Percentiles rank a stretch among this genome's conserved stretches.
These are phyloP conservation scores for Sporothrix mexicana DNA, from an alignment of 2,329 filamentous ascomycete species.

Conservation along the genomic window DNA sequence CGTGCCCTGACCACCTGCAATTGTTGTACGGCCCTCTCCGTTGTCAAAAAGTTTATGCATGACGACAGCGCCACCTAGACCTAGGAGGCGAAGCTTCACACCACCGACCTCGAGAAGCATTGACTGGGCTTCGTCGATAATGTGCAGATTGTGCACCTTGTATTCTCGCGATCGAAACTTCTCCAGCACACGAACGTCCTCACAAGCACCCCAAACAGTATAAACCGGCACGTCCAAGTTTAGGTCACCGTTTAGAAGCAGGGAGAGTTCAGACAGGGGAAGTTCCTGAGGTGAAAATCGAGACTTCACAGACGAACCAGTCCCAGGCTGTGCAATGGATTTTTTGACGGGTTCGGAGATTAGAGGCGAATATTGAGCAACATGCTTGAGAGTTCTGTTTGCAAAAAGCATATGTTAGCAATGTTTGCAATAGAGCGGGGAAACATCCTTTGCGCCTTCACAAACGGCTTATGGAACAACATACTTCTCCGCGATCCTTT, in stretches of 20 bases:
- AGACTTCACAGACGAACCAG: constrained; percentile 80
- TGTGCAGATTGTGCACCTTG: constrained; percentile 95
- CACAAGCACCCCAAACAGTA: constrained; percentile 98
- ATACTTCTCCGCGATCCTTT: constrained; percentile 98
- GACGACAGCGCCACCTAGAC: constrained; percentile 92
- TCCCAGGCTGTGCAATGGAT: constrained; percentile 63
- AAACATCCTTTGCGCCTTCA: no score
- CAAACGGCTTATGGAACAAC: constrained; percentile 43
- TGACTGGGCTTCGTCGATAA: constrained; percentile 97
- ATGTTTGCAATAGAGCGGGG: neutral
- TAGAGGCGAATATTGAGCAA: constrained; percentile 96
- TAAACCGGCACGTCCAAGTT: constrained; percentile 96
- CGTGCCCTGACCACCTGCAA: constrained; percentile 95
- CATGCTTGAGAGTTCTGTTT: constrained; percentile 91
- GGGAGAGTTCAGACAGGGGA: constrained; percentile 88
- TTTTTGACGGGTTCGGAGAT: constrained; percentile 79
- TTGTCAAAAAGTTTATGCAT: constrained; percentile 99
- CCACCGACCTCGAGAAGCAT: constrained; percentile 93
- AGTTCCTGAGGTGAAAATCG: constrained; percentile 82
- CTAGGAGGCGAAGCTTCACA: constrained; percentile 91
- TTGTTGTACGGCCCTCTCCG: constrained; percentile 95
- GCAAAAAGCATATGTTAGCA: neutral
- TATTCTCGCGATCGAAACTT: constrained; percentile 98
- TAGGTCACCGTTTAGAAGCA: constrained; percentile 84
- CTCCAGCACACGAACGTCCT: constrained; percentile 95